A percentile compares a stretch with the other conserved stretches of the same genome.
phyloP scores from a whole-genome alignment of 345 rosid genomes.

The Brassica incana region DNA sequence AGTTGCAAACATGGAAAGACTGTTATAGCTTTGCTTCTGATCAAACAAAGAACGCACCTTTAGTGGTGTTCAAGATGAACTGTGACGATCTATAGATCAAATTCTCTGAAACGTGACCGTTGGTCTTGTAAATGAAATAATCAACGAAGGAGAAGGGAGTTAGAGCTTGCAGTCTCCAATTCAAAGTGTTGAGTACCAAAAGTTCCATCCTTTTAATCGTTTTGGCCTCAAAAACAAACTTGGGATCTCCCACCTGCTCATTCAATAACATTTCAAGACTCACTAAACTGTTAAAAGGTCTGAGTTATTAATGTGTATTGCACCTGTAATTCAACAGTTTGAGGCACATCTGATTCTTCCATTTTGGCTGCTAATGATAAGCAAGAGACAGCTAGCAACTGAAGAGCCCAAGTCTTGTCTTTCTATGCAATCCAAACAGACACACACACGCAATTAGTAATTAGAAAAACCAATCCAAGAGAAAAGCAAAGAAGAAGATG shows the following conservation, averaged over 20 bases:
- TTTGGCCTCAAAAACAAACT: slow-evolving; percentile 55
- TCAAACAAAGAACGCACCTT: slow-evolving; percentile 45
- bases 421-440: slow-evolving; percentile 38
- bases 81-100: slow-evolving; percentile 47
- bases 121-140: slow-evolving; percentile 47
- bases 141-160: slow-evolving; percentile 65
- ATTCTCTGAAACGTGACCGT: slow-evolving; percentile 39
- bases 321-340: slow-evolving; percentile 68
- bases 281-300: neutral
- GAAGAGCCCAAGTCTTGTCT: slow-evolving; percentile 64
- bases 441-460: slow-evolving; percentile 7
- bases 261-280: neutral
- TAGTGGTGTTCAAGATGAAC: slow-evolving; percentile 53
- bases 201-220: slow-evolving; percentile 77
- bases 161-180: slow-evolving; percentile 61
- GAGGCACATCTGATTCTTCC: slow-evolving; percentile 67
- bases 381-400: slow-evolving; percentile 67
- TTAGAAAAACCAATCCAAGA: neutral
- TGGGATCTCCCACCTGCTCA: slow-evolving; percentile 56
- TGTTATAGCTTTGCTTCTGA: neutral
- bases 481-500: neutral
- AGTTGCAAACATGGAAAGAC: slow-evolving; percentile 13
- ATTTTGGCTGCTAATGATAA: slow-evolving; percentile 75
- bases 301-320: slow-evolving; percentile 18
- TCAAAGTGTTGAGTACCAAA: slow-evolving; percentile 53